Conservation (phyloP, 2,329 filamentous ascomycete genomes). For the Zymoseptoria crescenta region DNA sequence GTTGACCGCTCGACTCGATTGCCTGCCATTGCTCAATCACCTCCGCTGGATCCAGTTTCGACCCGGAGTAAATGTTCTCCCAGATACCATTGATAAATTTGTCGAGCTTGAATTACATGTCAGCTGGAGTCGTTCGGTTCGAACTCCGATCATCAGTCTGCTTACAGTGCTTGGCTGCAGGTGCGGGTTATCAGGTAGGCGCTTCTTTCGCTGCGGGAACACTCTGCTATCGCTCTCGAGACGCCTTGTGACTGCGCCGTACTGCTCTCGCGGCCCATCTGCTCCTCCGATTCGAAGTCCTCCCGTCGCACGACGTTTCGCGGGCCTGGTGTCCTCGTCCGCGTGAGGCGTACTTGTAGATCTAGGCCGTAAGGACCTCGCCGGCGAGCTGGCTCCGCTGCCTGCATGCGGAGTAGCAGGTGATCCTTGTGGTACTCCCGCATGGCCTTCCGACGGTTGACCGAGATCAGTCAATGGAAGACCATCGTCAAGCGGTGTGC, state of each 20-base stretch:
- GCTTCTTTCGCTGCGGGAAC: conserved; percentile 24
- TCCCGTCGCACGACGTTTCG: conserved; percentile 33
- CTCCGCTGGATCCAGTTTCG: conserved; percentile 35
- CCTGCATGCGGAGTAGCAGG: background rate
- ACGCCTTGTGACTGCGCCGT: conserved; percentile 9
- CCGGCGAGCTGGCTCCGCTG: background rate
- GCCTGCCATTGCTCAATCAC: conserved; percentile 29
- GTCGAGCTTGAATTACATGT: conserved; percentile 20
- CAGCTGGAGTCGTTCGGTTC: conserved; percentile 12
- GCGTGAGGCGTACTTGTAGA: background rate
- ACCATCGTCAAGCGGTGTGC: background rate
- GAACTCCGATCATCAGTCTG: conserved; percentile 44
- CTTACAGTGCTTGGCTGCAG: conserved; percentile 42
- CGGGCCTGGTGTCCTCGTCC: conserved; percentile 28
- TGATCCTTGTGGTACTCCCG: background rate
- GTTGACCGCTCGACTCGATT: conserved; percentile 25
- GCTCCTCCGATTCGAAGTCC: conserved; percentile 23
- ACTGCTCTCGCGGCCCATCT: background rate
- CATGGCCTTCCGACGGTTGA: background rate
- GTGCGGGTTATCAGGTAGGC: conserved; percentile 30
- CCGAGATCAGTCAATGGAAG: background rate
- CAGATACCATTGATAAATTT: conserved; percentile 45
- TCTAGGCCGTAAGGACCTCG: conserved; percentile 7
- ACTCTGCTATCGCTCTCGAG: conserved; percentile 18
- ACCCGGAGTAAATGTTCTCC: conserved; percentile 41